phyloP scores from a whole-genome alignment of 768 basidiomycete genomes.

The Naganishia friedmannii region DNA sequence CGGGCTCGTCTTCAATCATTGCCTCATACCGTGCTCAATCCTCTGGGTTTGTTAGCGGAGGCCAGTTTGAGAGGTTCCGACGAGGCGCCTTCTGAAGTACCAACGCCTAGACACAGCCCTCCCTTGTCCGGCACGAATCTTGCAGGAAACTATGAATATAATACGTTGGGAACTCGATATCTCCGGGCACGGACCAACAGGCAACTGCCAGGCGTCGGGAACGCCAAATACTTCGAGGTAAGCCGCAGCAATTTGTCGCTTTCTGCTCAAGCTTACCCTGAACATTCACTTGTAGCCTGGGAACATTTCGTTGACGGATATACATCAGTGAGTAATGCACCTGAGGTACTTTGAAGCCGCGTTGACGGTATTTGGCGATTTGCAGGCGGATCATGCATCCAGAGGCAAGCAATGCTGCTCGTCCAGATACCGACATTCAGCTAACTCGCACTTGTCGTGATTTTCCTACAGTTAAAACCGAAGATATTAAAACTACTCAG shows the following conservation, averaged over 20 bases:
- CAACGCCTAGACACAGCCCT: slow-evolving; percentile 2
- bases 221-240: slow-evolving; percentile 72
- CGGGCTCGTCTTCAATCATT: slow-evolving; percentile 74
- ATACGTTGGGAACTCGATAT: neutral
- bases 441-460: no score
- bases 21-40: slow-evolving; percentile 88
- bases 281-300: slow-evolving; percentile 53
- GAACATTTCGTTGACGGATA: slow-evolving; percentile 8
- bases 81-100: slow-evolving; percentile 38
- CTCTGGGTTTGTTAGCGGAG: slow-evolving; percentile 86
- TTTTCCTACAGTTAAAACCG: slow-evolving; percentile 68
- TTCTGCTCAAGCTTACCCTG: slow-evolving; percentile 70
- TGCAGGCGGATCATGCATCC: slow-evolving; percentile 72
- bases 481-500: slow-evolving; percentile 86
- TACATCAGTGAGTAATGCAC: slow-evolving; percentile 5
- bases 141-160: neutral
- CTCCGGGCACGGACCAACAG: slow-evolving; percentile 50
- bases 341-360: neutral
- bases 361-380: neutral
- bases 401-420: slow-evolving; percentile 24
- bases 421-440: neutral
- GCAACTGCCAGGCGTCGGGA: slow-evolving; percentile 15
- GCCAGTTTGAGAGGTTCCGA: slow-evolving; percentile 57
- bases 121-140: neutral
- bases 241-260: slow-evolving; percentile 89